Evolutionary conservation across 2,329 filamentous ascomycete genomes (phyloP), one percentile per base, ranked within the genome.

Genomic region (Magnaporthiopsis rhizophila): DNA sequence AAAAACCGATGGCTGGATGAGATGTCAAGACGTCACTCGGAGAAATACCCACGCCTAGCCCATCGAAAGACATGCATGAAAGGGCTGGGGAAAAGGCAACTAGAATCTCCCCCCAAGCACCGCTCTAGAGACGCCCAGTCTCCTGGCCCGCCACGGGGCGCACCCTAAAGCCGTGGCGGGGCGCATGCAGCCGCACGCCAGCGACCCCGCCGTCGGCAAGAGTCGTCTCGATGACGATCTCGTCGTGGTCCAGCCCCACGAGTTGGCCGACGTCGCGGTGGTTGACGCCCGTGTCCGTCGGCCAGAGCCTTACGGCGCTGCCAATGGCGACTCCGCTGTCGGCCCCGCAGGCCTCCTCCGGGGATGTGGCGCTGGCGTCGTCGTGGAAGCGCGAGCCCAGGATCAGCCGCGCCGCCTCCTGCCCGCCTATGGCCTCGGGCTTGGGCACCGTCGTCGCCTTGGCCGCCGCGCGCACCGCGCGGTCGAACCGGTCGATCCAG

Each of bases 401-500:
- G 58, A 90, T 79, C 32, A 76, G 69, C 58, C 74, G 70, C 32
- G 80, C 78, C 2, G 86, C 86, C 68, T 86, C 80, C 58, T 78
- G 77, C 5, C 87, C 86, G 8, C 79, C 76, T 38, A 89, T 67
- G 1, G 71, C 78, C 50, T 72, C 71, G 2, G 78, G 74, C 68
- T 79, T 77, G 2, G 68, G 71, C 3, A 59, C n/a, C 13, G 63
- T 65, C 65, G 70, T 65, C 65, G 70, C 70, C 61, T 76, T 79
- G 1, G 81, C 81, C 8, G 73, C 72, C 8, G 73, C 72, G 6
- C 76, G 74, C 1, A 86, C 71, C 2, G 77, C 78, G 21, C 70
- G 71, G 63, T 81, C 75, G 74, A 90, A 91, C n/a, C 88, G 79
- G 58, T 76, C 72, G 24, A 89, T 79, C 86, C 87, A 91, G 1